Evolutionary conservation across 345 rosid genomes (phyloP), one percentile per base, ranked within the genome.

Genomic region (Moricandia moricandioides): DNA sequence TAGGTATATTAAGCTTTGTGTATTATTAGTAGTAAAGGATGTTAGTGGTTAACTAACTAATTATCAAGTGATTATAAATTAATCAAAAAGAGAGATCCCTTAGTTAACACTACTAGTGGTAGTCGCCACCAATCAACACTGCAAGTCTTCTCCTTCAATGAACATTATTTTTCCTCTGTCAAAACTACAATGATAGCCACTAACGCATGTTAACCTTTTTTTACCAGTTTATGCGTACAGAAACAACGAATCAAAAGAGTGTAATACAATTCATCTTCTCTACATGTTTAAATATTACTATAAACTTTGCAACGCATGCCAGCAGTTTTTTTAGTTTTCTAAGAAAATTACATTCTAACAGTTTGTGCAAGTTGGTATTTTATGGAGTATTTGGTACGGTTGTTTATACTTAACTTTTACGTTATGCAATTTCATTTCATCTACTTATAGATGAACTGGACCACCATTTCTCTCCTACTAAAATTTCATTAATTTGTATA

Each of bases 71-170:
- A 49, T 60, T 14, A 35, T 40, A 31, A 64, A 31, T 30, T 71
- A 77, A 71, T 10, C 18, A 64, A 67, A 45, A 63, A 56, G 18
- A 40, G 49, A 30, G 64, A 37, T 60, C 8, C 65, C 81, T 78
- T 78, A 4, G 61, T 47, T 16, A 24, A 67, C 82, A 78, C 78
- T 55, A 21, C 78, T 29, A 11, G 69, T 72, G 69, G 70, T 68
- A 71, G 54, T n/a, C 54, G 64, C 69, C 70, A 67, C 34, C 81
- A 78, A 71, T 78, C 72, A 78, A 71, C 31, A 57, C 55, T 65
- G 43, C 40, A 70, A 72, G 52, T 40, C 81, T 78, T 78, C 78
- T 68, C 61, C 54, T 72, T 78, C 81, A 78, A 72, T 68, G 51
- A 72, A 78, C 69, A 59, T 37, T 9, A 8, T 69, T 33, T 47